Evolutionary conservation across 2,329 filamentous ascomycete genomes (phyloP), one percentile per base, ranked within the genome.

Genomic region (Talaromyces pinophilus): DNA sequence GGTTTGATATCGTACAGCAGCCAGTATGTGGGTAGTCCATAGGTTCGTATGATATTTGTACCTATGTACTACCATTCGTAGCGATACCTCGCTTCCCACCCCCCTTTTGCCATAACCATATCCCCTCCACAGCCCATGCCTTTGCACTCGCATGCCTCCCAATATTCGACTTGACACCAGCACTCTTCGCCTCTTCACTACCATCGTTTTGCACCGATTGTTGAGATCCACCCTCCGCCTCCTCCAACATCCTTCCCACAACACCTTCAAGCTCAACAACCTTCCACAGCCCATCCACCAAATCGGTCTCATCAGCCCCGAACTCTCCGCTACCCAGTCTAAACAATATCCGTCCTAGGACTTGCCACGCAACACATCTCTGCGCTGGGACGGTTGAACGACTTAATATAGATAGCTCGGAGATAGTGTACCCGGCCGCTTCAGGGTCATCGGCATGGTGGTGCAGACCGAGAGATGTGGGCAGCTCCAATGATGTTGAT

Each of bases 391-490:
- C 92, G 0, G 89, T 88, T 64, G 92, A 96, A 40, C 94, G 86
- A 4, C 92, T 88, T 1, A 97, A 84, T 38, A 90, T 87, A 1
- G 92, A 89, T 1, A 99, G 83, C 78, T 99, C 95, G 0, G 88
- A 87, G 35, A 99, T 86, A 0, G 95, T 98, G 79, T 99, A 99
- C 0, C 95, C 95, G 0, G 95, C 95, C 1, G 93, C 92, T 78
- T 96, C 92, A 17, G 95, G 95, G 1, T 94, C 93, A 67, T 93
- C 88, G 69, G 91, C 93, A 77, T 99, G 95, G 77, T 99, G 94
- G 77, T 99, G 95, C 15, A 99, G 84, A 0, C 95, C 95, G 67
- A 90, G 87, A 13, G 88, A 89, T 0, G 87, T 87, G 5, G 94
- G 91, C 30, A 98, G 88, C 1, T 86, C 83, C 64, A 93, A 85